Evolutionary conservation across 495 filamentous ascomycete species (phyloP).

Genomic region (Penicillium samsonianum): DNA sequence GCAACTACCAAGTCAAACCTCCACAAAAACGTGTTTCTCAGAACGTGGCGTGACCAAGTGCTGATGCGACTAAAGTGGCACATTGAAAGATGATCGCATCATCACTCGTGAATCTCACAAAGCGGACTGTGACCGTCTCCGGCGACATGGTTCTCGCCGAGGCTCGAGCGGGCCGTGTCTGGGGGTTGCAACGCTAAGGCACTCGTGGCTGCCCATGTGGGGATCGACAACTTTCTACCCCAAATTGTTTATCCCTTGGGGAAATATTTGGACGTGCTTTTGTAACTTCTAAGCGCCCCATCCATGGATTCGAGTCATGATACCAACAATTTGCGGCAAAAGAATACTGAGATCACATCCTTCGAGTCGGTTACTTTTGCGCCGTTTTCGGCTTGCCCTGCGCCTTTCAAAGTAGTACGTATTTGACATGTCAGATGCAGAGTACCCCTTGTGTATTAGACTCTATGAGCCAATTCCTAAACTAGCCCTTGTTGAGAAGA

Average conservation of each 20-base stretch:
- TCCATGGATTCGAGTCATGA: constrained; percentile 18
- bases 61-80: not conserved
- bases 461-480: not conserved
- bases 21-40: not conserved
- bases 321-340: not conserved
- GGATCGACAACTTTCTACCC: constrained; percentile 12
- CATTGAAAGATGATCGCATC: not conserved
- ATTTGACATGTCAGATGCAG: constrained; percentile 6
- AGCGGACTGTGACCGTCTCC: constrained; percentile 6
- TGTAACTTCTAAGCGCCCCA: not conserved
- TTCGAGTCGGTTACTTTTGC: not conserved
- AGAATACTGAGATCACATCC: not conserved
- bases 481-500: not conserved
- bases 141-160: constrained; percentile 6
- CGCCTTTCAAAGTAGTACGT: not conserved
- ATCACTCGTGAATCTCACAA: not conserved
- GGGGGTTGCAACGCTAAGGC: constrained; percentile 15
- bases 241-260: constrained; percentile 5
- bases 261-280: not conserved
- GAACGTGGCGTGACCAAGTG: not conserved
- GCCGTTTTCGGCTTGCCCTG: not conserved
- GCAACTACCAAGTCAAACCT: not conserved
- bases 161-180: constrained; percentile 11
- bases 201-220: constrained; percentile 27
- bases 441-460: not conserved